Conservation (phyloP, 306 rosid genomes). For the Vigna radiata region DNA sequence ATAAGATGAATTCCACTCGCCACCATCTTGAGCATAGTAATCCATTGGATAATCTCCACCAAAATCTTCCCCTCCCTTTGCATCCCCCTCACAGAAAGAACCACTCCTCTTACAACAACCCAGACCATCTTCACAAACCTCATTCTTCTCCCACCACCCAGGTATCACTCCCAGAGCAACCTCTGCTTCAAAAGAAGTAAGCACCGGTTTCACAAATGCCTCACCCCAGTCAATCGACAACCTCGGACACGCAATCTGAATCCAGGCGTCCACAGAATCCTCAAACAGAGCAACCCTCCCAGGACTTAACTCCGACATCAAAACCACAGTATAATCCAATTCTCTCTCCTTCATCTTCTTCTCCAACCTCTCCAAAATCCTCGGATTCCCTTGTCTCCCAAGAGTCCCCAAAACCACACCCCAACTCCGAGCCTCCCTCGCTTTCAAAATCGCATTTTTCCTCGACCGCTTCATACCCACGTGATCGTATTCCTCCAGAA, state of each 20-base stretch:
- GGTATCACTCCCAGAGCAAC: conserved; percentile 76
- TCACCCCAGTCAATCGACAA: conserved; percentile 97
- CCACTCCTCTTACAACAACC: conserved; percentile 44
- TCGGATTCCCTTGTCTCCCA: conserved; percentile 95
- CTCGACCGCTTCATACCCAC: conserved; percentile 80
- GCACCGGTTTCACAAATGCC: conserved; percentile 81
- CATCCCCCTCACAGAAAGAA: conserved; percentile 36
- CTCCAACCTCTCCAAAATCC: conserved; percentile 80
- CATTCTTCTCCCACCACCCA: conserved; percentile 89
- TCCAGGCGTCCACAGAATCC: conserved; percentile 93
- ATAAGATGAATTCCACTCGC: conserved; percentile 94
- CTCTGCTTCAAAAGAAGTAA: conserved; percentile 92
- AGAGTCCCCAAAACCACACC: conserved; percentile 84
- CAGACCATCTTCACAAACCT: conserved; percentile 44
- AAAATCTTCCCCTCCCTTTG: conserved; percentile 39
- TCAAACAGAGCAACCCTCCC: conserved; percentile 68
- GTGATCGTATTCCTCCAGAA: conserved; percentile 90
- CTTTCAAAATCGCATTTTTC: conserved; percentile 65
- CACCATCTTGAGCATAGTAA: conserved; percentile 91
- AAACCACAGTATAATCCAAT: conserved; percentile 64
- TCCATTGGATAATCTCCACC: conserved; percentile 94
- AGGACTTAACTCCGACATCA: conserved; percentile 95
- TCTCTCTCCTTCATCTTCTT: conserved; percentile 71
- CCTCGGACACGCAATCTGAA: conserved; percentile 87
- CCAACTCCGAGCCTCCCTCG: conserved; percentile 72